Percentiles rank a stretch among this genome's conserved stretches.
Evolutionary conservation across 2,329 filamentous ascomycete genomes (phyloP).

Genomic region (Incumbomyces lentus): DNA sequence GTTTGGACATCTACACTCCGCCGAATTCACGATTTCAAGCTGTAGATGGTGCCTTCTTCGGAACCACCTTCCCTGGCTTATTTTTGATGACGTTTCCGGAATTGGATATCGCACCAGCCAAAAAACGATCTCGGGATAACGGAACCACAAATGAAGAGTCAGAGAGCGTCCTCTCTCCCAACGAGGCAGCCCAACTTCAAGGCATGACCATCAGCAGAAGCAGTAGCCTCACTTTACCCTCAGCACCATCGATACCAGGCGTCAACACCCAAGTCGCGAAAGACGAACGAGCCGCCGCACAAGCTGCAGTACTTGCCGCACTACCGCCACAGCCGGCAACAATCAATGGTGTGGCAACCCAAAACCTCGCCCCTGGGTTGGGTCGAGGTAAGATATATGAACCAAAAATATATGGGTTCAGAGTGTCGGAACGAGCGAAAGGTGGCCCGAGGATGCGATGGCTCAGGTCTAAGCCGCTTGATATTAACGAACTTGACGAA

Average conservation of each 20-base stretch:
- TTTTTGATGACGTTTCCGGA: constrained; percentile 99
- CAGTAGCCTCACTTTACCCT: constrained; percentile 17
- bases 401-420: constrained; percentile 91
- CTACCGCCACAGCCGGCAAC: constrained; percentile 39
- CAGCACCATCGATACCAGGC: constrained; percentile 22
- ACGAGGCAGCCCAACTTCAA: constrained; percentile 16
- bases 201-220: constrained; percentile 18
- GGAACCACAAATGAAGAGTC: constrained; percentile 12
- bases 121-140: constrained; percentile 34
- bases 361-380: constrained; percentile 81
- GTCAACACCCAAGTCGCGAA: constrained; percentile 25
- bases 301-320: constrained; percentile 21
- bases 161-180: constrained; percentile 19
- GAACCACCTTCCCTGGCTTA: constrained; percentile 88
- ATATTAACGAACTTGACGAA: constrained; percentile 79
- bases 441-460: constrained; percentile 95
- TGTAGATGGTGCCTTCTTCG: constrained; percentile 96
- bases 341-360: constrained; percentile 77
- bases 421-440: constrained; percentile 78
- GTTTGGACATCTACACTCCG: constrained; percentile 91
- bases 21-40: constrained; percentile 96
- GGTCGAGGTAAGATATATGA: constrained; percentile 80
- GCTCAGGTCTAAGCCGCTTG: constrained; percentile 72
- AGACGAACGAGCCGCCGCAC: constrained; percentile 24
- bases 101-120: constrained; percentile 68